Evolutionary conservation across 306 rosid genomes (phyloP), one percentile per base, ranked within the genome.

Genomic region (Quercus robur): DNA sequence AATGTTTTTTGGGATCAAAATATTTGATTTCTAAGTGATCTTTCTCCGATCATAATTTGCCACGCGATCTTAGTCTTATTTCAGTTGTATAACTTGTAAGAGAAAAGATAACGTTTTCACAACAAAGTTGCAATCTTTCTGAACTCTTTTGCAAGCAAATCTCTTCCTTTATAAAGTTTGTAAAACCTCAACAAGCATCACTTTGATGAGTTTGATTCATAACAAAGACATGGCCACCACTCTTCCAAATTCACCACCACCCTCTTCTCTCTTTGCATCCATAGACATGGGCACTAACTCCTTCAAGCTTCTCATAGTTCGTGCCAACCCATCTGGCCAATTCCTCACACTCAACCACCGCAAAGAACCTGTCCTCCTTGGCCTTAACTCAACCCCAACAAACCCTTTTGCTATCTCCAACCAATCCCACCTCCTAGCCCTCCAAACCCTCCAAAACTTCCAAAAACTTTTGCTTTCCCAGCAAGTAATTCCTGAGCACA

Each of bases 251-350:
- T 44, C 14, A 4, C 17, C 71, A 2, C 28, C 68, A 49, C 44
- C 35, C 21, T 75, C 84, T 3, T 57, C 80, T n/a, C 86, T 82
- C 18, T 86, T 57, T 64, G 84, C 82, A 13, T 77, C 84, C 19
- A 80, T 77, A 66, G 89, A 86, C 38, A 76, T 82, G 86, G 89
- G 86, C 62, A 80, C 89, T 28, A 77, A 80, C 78, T 86, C 89
- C 41, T 86, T 82, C 82, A 86, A 86, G 82, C 44, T 82, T 75
- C 79, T 77, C 78, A 68, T 80, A 51, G 71, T 74, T 66, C 62
- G 75, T n/a, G 82, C 82, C 61, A 69, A 74, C 74, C 78, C 84
- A 59, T 30, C 64, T 28, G 84, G 80, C 61, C 56, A 52, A 64
- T 80, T 86, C 75, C 59, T 86, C 84, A 57, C 80, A 33, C 20